Evolutionary conservation across 345 rosid genomes (phyloP).

Genomic region (Viola odorata): DNA sequence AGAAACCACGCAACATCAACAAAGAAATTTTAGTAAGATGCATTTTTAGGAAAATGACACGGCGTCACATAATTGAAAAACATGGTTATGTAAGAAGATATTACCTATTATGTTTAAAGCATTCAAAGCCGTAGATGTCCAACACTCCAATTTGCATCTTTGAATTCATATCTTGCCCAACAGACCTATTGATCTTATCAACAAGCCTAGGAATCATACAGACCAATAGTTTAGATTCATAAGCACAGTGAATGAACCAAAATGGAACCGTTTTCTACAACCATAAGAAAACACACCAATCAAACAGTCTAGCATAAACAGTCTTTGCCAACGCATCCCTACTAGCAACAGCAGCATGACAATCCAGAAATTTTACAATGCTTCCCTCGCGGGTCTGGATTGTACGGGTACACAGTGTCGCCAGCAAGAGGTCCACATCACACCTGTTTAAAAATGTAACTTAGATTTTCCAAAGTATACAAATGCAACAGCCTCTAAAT

Average conservation of each 20-base stretch:
- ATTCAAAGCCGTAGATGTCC: constrained; percentile 98
- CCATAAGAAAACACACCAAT: constrained; percentile 46
- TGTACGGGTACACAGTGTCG: constrained; percentile 76
- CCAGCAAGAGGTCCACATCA: constrained; percentile 67
- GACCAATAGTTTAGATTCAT: constrained; percentile 13
- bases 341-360: constrained; percentile 89
- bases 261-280: constrained; percentile 5
- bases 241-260: background rate
- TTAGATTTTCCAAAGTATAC: constrained; percentile 3
- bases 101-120: constrained; percentile 88
- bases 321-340: constrained; percentile 96
- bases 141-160: constrained; percentile 77
- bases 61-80: background rate
- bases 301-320: constrained; percentile 86
- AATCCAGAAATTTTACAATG: constrained; percentile 84
- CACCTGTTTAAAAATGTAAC: constrained; percentile 50
- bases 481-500: background rate
- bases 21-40: constrained; percentile 1
- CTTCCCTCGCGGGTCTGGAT: constrained; percentile 95
- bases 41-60: background rate
- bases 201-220: constrained; percentile 61
- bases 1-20: constrained; percentile 3
- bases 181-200: constrained; percentile 82
- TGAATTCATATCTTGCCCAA: constrained; percentile 83
- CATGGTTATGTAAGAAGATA: background rate